Evolutionary conservation across 192 early-diverging fungal genomes (phyloP).

Genomic region (Podochytrium sp.): DNA sequence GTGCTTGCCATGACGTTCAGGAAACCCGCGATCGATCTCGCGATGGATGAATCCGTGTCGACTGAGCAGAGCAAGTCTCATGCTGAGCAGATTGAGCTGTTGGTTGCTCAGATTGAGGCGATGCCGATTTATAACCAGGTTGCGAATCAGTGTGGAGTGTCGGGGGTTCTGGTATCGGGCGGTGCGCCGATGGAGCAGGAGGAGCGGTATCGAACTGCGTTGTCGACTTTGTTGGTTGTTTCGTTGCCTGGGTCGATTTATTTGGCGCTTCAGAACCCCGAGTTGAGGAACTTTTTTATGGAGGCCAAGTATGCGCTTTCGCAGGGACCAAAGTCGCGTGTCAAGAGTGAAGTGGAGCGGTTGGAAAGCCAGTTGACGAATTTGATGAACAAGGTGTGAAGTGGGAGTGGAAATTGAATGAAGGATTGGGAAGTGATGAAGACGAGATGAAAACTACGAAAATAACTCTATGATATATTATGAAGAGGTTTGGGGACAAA

Average conservation of each 20-base stretch:
- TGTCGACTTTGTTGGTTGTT: slow-evolving; percentile 11
- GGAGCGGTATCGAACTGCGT: not conserved
- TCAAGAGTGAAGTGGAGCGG: slow-evolving; percentile 17
- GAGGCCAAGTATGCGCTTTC: slow-evolving; percentile 12
- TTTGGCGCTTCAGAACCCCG: not conserved
- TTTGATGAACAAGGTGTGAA: slow-evolving; percentile 10
- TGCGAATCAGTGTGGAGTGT: not conserved
- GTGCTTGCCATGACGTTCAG: slow-evolving; percentile 9
- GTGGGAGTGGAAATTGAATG: not conserved
- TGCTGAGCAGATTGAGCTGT: not conserved
- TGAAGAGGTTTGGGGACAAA: too few species aligned
- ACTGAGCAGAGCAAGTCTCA: not conserved
- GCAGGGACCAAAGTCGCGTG: slow-evolving; percentile 8
- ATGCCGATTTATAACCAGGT: slow-evolving; percentile 8
- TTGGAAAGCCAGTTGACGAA: slow-evolving; percentile 20
- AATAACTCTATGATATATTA: not conserved
- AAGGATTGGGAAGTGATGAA: not conserved
- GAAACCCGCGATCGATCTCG: slow-evolving; percentile 20
- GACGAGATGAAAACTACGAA: too few species aligned
- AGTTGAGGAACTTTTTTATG: slow-evolving; percentile 21
- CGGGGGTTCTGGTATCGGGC: too few species aligned
- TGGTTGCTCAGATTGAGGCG: slow-evolving; percentile 15
- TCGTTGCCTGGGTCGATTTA: slow-evolving; percentile 18
- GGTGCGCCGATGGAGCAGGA: not conserved
- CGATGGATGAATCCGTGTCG: not conserved